phyloP scores from a whole-genome alignment of 108 stramenopile species.

The Fragilaria crotonensis region DNA sequence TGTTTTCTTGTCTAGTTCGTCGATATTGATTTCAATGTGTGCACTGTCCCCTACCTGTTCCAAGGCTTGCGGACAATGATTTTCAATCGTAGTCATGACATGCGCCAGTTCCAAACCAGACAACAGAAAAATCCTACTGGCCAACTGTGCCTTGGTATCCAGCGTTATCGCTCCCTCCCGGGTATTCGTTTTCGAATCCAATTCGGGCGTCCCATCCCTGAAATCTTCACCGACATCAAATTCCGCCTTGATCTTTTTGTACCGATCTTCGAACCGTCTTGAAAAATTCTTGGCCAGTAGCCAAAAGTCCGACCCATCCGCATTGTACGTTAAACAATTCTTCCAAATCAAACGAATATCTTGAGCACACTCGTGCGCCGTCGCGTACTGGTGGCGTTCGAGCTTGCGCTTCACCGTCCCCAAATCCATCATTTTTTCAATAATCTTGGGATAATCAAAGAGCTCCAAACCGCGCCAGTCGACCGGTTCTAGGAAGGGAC shows the following conservation, averaged over 20 bases:
- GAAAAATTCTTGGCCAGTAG: slow-evolving; percentile 65
- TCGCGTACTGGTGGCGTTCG: slow-evolving; percentile 69
- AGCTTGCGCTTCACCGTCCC: slow-evolving; percentile 87
- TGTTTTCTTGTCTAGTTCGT: slow-evolving; percentile 65
- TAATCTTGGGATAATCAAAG: slow-evolving; percentile 90
- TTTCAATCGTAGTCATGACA: slow-evolving; percentile 74
- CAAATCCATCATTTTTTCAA: slow-evolving; percentile 94
- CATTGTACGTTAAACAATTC: slow-evolving; percentile 96
- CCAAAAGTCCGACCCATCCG: slow-evolving; percentile 87
- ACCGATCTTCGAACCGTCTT: slow-evolving; percentile 83
- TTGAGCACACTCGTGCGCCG: slow-evolving; percentile 65
- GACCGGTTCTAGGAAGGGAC: slow-evolving; percentile 89
- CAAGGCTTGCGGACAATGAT: slow-evolving; percentile 78
- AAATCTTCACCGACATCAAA: not conserved
- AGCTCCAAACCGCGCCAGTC: slow-evolving; percentile 92
- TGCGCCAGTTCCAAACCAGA: slow-evolving; percentile 80
- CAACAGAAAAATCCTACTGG: slow-evolving; percentile 70
- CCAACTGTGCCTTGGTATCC: slow-evolving; percentile 79
- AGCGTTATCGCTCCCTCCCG: slow-evolving; percentile 26
- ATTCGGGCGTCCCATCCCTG: not conserved
- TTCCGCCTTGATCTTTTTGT: slow-evolving; percentile 43
- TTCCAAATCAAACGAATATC: slow-evolving; percentile 94
- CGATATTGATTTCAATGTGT: slow-evolving; percentile 86
- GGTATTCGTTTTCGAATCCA: slow-evolving; percentile 2
- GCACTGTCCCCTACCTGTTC: slow-evolving; percentile 34